Evolutionary conservation across 352 stramenopile species (phyloP), one percentile per base, ranked within the genome.

Genomic region (Globisporangium cederbergense): DNA sequence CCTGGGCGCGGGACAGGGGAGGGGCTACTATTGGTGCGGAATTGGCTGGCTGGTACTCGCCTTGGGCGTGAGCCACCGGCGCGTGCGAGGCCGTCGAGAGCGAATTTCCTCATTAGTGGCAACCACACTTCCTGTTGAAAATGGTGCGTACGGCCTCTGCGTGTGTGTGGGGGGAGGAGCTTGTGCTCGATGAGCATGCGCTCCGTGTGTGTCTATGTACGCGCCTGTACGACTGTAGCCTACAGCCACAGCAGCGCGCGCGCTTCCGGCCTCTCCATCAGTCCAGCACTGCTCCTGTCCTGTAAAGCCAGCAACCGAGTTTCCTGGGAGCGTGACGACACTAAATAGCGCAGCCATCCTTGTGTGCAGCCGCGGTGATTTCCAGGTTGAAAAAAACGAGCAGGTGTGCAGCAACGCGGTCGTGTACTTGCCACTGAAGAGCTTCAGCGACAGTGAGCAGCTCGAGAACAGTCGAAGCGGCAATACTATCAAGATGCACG

Each of bases 51-150:
- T 62, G 60, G 59, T 66, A 38, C 42, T 38, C 22, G 30, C 40
- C 54, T 60, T 47, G 34, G 52, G 16, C 28, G 30, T 20, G 45
- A 64, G 46, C 58, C 49, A 64, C 49, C 34, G 28, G 51, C 59
- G 45, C n/a, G 59, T 34, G 52, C 18, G 50, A 43, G 10, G 34
- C 22, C 32, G 28, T 22, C 25, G 59, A 58, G 46, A 65, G 59
- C 46, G 50, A 65, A 65, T 58, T 65, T 65, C 47, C 64, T 70
- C 64, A 70, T 70, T 70, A 54, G 58, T 70, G 64, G 63, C 63
- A 68, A 64, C 63, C 40, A 68, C 56, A 60, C 63, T 67, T 64
- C 63, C 56, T 64, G 55, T 64, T 68, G 55, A 68, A 68, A 68
- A 68, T 68, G 63, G 63, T 68, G 63, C 63, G 63, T 68, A 34